Evolutionary conservation across 176 grass and related monocot genomes (phyloP).

Genomic region (Dendrocalamus sinicus): DNA sequence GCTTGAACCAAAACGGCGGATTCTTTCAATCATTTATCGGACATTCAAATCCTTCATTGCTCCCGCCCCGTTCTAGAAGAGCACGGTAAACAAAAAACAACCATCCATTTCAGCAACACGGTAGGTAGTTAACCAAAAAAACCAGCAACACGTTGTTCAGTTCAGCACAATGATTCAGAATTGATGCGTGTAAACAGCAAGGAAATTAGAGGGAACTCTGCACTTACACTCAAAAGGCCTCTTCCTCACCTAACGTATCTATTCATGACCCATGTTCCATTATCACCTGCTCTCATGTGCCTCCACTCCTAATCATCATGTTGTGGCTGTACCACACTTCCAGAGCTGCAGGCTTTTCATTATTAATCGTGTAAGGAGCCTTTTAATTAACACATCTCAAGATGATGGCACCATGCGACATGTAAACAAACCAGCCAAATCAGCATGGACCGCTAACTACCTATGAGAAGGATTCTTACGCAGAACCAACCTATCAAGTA

Average conservation of each 20-base stretch:
- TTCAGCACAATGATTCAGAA: conserved; percentile 43
- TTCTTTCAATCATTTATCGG: background rate
- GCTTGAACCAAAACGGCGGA: conserved; percentile 5
- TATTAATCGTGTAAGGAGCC: conserved; percentile 24
- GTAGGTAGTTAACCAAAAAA: conserved; percentile 35
- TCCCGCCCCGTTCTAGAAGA: background rate
- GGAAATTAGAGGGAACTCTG: conserved; percentile 19
- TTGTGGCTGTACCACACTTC: background rate
- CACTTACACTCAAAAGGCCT: conserved; percentile 46
- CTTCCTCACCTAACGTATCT: conserved; percentile 45
- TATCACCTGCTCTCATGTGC: conserved; percentile 41
- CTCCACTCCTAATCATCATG: background rate
- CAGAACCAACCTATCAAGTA: background rate
- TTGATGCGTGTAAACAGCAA: conserved; percentile 12
- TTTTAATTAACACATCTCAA: conserved; percentile 31
- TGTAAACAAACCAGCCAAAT: conserved; percentile 27
- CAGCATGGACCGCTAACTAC: background rate
- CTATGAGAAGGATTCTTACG: background rate
- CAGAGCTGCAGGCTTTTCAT: conserved; percentile 5
- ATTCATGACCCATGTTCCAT: conserved; percentile 12
- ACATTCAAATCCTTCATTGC: background rate
- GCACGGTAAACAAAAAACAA: conserved; percentile 12
- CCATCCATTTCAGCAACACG: background rate
- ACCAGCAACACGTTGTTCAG: conserved; percentile 29
- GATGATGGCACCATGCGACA: conserved; percentile 28